Evolutionary conservation across 2,329 filamentous ascomycete genomes (phyloP).

Genomic region (Chrysoporthe deuterocubensis): DNA sequence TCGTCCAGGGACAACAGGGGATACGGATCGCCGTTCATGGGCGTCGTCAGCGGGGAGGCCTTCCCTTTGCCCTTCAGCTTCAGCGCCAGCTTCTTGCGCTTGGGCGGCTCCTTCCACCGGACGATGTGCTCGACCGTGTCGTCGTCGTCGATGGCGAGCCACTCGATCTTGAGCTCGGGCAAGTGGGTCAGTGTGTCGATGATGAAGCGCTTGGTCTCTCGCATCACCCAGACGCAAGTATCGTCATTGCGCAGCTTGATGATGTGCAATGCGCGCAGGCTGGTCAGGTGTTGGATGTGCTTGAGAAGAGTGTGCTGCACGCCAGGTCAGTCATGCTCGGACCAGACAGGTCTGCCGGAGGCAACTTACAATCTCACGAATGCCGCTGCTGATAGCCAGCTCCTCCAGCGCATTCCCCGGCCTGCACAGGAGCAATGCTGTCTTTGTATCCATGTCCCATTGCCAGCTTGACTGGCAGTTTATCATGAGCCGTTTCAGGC

Average conservation of each 20-base stretch:
- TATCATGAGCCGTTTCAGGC: conserved; percentile 61
- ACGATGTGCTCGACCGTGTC: conserved; percentile 54
- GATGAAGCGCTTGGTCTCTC: conserved; percentile 61
- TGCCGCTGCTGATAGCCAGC: conserved; percentile 59
- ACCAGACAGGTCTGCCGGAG: neutral
- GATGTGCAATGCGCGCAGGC: conserved; percentile 60
- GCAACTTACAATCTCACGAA: conserved; percentile 56
- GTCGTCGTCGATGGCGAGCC: conserved; percentile 58
- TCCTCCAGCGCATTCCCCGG: conserved; percentile 57
- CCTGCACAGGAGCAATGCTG: conserved; percentile 57
- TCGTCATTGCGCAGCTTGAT: conserved; percentile 59
- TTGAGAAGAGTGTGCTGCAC: conserved; percentile 61
- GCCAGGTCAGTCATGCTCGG: conserved; percentile 24
- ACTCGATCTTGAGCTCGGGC: conserved; percentile 60
- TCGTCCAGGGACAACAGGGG: conserved; percentile 35
- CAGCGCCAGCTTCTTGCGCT: conserved; percentile 34
- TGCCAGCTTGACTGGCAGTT: conserved; percentile 56
- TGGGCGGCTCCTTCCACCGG: conserved; percentile 41
- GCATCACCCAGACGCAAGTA: conserved; percentile 59
- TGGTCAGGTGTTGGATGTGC: conserved; percentile 55
- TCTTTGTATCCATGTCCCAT: conserved; percentile 64
- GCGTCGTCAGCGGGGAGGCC: conserved; percentile 24
- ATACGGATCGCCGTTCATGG: conserved; percentile 30
- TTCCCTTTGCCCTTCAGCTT: conserved; percentile 42
- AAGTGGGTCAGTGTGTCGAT: conserved; percentile 62